Conservation (phyloP, 1,284 basidiomycete genomes). For the Puccinia triticina region DNA sequence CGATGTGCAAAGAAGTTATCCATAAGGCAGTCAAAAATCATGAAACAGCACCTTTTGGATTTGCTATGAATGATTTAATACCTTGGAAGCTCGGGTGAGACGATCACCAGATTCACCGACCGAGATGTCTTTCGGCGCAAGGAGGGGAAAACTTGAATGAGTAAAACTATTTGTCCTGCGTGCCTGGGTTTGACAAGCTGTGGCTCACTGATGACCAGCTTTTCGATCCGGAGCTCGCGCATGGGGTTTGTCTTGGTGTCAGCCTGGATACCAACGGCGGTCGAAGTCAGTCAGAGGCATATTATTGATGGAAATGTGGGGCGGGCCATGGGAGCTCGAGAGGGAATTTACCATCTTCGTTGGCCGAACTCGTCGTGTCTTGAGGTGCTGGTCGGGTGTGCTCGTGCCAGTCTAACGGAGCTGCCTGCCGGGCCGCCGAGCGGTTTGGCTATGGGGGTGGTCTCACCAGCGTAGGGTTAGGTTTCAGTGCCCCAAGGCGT, state of each 20-base stretch:
- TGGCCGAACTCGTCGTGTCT: constrained; percentile 11
- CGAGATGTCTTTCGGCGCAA: constrained; percentile 78
- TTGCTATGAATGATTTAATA: constrained; percentile 59
- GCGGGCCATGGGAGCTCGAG: not conserved
- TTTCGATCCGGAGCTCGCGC: constrained; percentile 51
- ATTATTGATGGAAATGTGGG: not conserved
- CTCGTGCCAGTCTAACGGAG: not conserved
- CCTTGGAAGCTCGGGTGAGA: constrained; percentile 97
- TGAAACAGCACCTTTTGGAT: not conserved
- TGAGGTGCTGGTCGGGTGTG: constrained; percentile 15
- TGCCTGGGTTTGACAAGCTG: not conserved
- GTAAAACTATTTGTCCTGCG: not conserved
- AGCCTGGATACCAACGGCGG: constrained; percentile 16
- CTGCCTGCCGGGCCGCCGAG: not conserved
- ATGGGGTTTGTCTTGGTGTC: constrained; percentile 51
- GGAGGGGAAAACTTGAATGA: not conserved
- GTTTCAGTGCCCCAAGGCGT: not conserved
- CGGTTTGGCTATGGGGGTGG: not conserved
- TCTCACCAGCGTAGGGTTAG: constrained; percentile 42
- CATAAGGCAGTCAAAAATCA: not conserved
- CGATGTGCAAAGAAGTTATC: not conserved
- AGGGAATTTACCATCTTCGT: constrained; percentile 27
- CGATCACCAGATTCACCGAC: constrained; percentile 99
- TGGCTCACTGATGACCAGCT: constrained; percentile 51
- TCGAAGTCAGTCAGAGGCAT: not conserved